phyloP scores from a whole-genome alignment of 768 basidiomycete species.

The Polyporus arcularius region DNA sequence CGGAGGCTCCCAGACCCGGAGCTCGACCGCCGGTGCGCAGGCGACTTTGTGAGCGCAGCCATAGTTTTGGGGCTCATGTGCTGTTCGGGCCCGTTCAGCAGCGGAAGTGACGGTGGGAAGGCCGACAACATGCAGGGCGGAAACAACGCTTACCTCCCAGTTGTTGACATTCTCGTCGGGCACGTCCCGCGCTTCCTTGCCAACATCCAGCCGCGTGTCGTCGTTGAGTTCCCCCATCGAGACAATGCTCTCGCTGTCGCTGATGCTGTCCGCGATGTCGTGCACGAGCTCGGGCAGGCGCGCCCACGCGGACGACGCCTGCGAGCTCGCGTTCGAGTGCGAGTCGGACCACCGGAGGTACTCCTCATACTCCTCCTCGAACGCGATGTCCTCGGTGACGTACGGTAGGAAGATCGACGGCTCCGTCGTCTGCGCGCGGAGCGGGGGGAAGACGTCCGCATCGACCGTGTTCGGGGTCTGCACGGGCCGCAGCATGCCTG shows the following conservation, averaged over 20 bases:
- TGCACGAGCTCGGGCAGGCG: constrained; percentile 77
- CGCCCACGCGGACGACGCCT: constrained; percentile 71
- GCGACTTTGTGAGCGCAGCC: constrained; percentile 90
- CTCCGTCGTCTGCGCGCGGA: constrained; percentile 83
- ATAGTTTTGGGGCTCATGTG: constrained; percentile 97
- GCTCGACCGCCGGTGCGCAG: constrained; percentile 82
- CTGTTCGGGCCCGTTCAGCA: constrained; percentile 38
- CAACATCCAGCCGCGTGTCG: constrained; percentile 65
- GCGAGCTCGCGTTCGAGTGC: constrained; percentile 38
- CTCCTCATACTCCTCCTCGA: constrained; percentile 97
- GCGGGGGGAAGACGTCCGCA: constrained; percentile 93
- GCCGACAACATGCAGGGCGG: background rate
- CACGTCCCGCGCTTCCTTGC: constrained; percentile 60
- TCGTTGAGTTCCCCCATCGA: constrained; percentile 88
- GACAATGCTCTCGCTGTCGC: constrained; percentile 92
- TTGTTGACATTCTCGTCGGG: constrained; percentile 87
- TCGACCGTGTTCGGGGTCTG: constrained; percentile 80
- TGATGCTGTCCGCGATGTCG: constrained; percentile 84
- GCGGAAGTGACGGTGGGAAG: background rate
- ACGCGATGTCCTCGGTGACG: constrained; percentile 90
- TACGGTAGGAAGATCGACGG: constrained; percentile 86
- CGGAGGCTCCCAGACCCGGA: constrained; percentile 77
- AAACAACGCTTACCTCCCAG: constrained; percentile 79
- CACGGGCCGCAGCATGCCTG: constrained; percentile 69
- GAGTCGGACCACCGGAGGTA: constrained; percentile 80